Evolutionary conservation across 305 asterid genomes (phyloP), one percentile per base, ranked within the genome.

Genomic region (Ilex paraguariensis): DNA sequence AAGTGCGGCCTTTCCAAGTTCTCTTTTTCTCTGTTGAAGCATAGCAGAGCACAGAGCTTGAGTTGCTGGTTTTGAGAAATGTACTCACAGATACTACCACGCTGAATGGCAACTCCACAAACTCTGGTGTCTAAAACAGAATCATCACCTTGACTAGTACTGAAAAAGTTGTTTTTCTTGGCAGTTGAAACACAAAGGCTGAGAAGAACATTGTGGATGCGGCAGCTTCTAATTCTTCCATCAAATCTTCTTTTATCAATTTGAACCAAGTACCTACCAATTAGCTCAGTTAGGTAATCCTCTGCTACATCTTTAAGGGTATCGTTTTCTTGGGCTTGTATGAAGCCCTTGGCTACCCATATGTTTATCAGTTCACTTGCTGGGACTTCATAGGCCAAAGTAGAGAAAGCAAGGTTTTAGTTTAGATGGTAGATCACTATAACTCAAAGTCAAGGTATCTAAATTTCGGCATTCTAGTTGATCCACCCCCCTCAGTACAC

Each of bases 401-500:
- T 56, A 56, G 21, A 56, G 60, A 56, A 31, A 56, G 60, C 60
- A 56, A 40, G 44, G 45, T 56, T 56, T 56, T 45, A 56, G 33
- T 31, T 56, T 40, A 56, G 33, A 13, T 31, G 60, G 60, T 56
- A 56, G 33, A 31, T 56, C 60, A 13, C 33, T 56, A 45, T 30
- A 56, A 32, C 60, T 56, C n/a, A 56, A 56, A 45, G 60, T 28
- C 33, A 56, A 56, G 60, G 0, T 56, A 56, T 56, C 33, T 5
- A 45, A 56, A 56, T 17, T 17, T 17, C 1, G 21, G 21, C 45
- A 14, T 6, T 56, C 60, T 45, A 13, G 60, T 7, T 56, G 11
- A n/a, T 56, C 44, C 60, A 56, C n/a, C 13, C 4, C n/a, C 8
- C 33, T 32, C 44, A 56, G 46, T 32, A 32, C 60, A 40, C 60